These are phyloP conservation scores for Phytophthora palmivora DNA, from an alignment of 352 stramenopile species.

Conservation along the genomic window DNA sequence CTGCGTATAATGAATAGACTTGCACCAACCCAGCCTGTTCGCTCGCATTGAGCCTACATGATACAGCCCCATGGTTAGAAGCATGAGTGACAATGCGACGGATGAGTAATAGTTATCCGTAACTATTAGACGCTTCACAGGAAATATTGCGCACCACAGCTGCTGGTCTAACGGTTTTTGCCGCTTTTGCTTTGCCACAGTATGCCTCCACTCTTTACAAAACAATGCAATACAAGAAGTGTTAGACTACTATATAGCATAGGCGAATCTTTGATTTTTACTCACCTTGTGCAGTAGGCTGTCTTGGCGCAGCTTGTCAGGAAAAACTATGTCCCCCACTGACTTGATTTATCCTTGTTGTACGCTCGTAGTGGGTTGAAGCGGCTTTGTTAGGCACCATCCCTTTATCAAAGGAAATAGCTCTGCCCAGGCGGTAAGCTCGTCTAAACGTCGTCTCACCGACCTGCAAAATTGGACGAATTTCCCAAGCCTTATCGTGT, in stretches of 20 bases:
- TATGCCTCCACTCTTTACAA: conserved; percentile 18
- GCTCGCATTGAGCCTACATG: conserved; percentile 22
- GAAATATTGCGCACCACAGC: conserved; percentile 8
- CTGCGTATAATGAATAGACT: conserved; percentile 15
- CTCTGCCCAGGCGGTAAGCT: conserved; percentile 8
- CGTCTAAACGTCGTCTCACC: conserved; percentile 28
- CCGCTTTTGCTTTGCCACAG: conserved; percentile 12
- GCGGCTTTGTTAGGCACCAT: conserved; percentile 16
- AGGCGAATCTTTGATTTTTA: not conserved
- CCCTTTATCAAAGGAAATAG: conserved; percentile 19
- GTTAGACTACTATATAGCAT: too few relatives aligned
- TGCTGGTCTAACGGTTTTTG: too few relatives aligned
- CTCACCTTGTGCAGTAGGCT: conserved; percentile 20
- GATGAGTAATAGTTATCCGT: conserved; percentile 2
- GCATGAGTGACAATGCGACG: conserved; percentile 8
- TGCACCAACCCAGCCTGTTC: conserved; percentile 19
- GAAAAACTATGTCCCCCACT: not conserved
- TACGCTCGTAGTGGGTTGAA: conserved; percentile 26
- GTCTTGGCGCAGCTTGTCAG: conserved; percentile 21
- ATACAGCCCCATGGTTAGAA: conserved; percentile 18
- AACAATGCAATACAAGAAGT: not conserved
- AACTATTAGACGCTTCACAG: not conserved
- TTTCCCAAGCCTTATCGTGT: conserved; percentile 24
- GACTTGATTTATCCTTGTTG: conserved; percentile 22
- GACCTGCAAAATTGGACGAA: conserved; percentile 16